A percentile compares a stretch with the other conserved stretches of the same genome.
phyloP scores from a whole-genome alignment of 148 eudicot species.

The Persicaria maculosa region DNA sequence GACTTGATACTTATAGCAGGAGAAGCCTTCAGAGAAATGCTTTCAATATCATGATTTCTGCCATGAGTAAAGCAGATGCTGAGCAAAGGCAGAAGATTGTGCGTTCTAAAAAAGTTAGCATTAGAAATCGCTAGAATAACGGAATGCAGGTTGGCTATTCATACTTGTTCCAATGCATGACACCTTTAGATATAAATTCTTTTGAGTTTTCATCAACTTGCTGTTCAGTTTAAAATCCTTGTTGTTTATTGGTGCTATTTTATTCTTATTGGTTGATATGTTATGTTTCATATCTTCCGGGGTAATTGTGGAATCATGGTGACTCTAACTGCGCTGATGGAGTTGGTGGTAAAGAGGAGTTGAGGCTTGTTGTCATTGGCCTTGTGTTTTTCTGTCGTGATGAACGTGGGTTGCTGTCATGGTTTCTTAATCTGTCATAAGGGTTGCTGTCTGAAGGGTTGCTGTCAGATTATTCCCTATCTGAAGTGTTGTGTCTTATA shows the following conservation, averaged over 20 bases:
- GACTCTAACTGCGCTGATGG: too few species aligned
- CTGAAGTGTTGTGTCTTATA: too few species aligned
- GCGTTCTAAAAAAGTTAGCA: slow-evolving; percentile 55
- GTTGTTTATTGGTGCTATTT: background rate
- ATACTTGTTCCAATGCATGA: background rate
- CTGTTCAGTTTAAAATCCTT: background rate
- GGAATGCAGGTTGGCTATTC: slow-evolving; percentile 52
- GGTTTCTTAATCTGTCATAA: too few species aligned
- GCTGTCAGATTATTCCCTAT: too few species aligned
- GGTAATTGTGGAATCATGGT: too few species aligned
- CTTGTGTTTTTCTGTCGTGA: too few species aligned
- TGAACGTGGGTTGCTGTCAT: too few species aligned
- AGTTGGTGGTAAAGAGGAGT: too few species aligned
- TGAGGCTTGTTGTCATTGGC: too few species aligned
- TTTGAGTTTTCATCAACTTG: background rate
- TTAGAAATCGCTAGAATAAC: slow-evolving; percentile 66
- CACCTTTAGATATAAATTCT: background rate
- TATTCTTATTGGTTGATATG: background rate
- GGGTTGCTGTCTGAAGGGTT: too few species aligned
- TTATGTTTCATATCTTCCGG: too few species aligned
- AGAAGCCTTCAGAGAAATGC: slow-evolving; percentile 21
- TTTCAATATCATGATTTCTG: slow-evolving; percentile 20
- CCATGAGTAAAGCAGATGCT: slow-evolving; percentile 26
- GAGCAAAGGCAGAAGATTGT: slow-evolving; percentile 52
- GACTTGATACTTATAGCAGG: slow-evolving; percentile 1